Base-by-base conservation (phyloP, 352 stramenopile genomes). In the Pythium pyrilobum region DNA sequence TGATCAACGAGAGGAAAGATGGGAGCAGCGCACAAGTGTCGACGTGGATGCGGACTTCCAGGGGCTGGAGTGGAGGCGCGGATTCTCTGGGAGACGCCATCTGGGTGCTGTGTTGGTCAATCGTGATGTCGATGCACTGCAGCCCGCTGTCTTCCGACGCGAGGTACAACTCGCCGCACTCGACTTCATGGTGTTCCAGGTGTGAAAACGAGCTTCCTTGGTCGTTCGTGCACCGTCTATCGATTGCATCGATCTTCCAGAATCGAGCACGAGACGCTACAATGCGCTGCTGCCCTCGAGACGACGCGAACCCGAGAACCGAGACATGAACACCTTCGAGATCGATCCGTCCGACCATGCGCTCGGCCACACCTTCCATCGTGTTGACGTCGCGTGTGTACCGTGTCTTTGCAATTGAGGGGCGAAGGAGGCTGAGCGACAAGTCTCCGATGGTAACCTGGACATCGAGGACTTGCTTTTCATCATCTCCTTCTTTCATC, bases 41-140 rank as follows among this genome's bases (percentile, higher is more conserved):
- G 12, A 88, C 58, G 33, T 90, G 74, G 16, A 90, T 64, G 5
- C 71, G 74, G 24, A 84, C 52, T 50, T 88, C 77, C 20, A 70
- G 64, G 2, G 71, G 65, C 9, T 42, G 15, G 4, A 33, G 33
- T 25, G 3, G 55, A 3, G 2, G 38, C 25, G 10, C 29, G 5
- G 31, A 11, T 32, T 29, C 37, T 23, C 48, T 6, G 20, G 16
- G 2, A 11, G 20, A n/a, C 6, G 25, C 24, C 7, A 34, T 34
- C 2, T 41, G 44, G 6, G 16, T 20, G 16, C 50, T 50, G 9
- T 74, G 62, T 21, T 70, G 65, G 54, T 85, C 72, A 21, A 88
- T 61, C 11, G 67, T 66, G 3, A 88, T 54, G 23, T 88, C 62
- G 21, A 74, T 50, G 23, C 58, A 69, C 5, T 65, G 34, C 16